phyloP scores from a whole-genome alignment of 768 basidiomycete genomes.

The Obba rivulosa region DNA sequence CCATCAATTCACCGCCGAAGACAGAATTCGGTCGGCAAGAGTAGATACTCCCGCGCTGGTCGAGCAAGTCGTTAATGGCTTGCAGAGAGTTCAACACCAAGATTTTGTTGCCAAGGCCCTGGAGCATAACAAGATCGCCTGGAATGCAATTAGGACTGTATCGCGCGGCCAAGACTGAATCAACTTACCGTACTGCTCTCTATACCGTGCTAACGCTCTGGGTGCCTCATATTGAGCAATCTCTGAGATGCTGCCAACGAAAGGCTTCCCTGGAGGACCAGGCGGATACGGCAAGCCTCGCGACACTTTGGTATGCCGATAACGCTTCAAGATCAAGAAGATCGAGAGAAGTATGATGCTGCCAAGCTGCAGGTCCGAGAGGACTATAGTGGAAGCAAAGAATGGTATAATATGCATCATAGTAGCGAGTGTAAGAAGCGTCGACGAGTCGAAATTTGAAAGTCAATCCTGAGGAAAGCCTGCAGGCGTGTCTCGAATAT shows the following conservation, averaged over 20 bases:
- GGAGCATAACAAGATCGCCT: constrained; percentile 27
- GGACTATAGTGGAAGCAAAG: no score
- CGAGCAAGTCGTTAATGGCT: constrained; percentile 25
- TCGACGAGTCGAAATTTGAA: no score
- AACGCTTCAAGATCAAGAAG: no score
- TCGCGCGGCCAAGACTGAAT: no score
- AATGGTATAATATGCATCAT: no score
- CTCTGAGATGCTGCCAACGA: constrained; percentile 11
- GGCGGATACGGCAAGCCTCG: constrained; percentile 6
- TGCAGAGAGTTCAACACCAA: constrained; percentile 26
- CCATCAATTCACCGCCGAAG: constrained; percentile 33
- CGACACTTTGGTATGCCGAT: no score
- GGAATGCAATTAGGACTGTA: neutral
- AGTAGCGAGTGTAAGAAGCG: no score
- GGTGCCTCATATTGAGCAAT: constrained; percentile 5
- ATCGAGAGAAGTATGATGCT: no score
- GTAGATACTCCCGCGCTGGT: constrained; percentile 22
- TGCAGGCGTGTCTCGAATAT: no score
- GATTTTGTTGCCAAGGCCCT: constrained; percentile 22
- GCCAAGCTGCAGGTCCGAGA: no score
- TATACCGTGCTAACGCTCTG: constrained; percentile 6
- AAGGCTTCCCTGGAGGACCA: constrained; percentile 8
- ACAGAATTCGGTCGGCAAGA: constrained; percentile 28
- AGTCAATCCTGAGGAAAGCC: no score
- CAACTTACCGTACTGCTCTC: constrained; percentile 9